Evolutionary conservation across 495 filamentous ascomycete species (phyloP).

Genomic region (Polyplosphaeria fusca): DNA sequence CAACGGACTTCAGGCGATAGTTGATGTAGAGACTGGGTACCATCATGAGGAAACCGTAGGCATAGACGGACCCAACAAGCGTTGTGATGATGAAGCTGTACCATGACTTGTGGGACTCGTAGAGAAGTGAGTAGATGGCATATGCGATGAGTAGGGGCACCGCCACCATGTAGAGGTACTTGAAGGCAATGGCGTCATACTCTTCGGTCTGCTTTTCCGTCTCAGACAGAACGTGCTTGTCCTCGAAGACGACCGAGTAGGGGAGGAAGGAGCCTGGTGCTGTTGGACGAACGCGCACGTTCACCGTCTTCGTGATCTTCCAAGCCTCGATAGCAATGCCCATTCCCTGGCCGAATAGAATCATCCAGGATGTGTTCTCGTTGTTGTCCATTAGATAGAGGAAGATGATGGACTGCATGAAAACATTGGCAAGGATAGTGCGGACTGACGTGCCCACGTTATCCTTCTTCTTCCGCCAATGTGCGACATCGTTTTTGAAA

Average conservation of each 20-base stretch:
- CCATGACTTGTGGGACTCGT: conserved; percentile 97
- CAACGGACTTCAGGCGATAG: conserved; percentile 92
- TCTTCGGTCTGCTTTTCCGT: conserved; percentile 97
- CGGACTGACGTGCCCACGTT: conserved; percentile 92
- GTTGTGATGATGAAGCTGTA: conserved; percentile 91
- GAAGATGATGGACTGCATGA: conserved; percentile 97
- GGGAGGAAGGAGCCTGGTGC: conserved; percentile 68
- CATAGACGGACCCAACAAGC: conserved; percentile 92
- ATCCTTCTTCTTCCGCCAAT: conserved; percentile 99
- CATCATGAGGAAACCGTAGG: conserved; percentile 99
- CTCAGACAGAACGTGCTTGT: conserved; percentile 92
- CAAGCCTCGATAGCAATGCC: conserved; percentile 94
- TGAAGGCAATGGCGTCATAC: conserved; percentile 96
- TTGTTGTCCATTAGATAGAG: conserved; percentile 98
- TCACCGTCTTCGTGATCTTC: conserved; percentile 97
- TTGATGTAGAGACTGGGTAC: conserved; percentile 97
- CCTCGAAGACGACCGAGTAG: conserved; percentile 83
- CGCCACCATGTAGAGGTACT: conserved; percentile 88
- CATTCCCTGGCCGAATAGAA: conserved; percentile 85
- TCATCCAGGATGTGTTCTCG: conserved; percentile 98
- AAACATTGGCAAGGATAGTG: conserved; percentile 93
- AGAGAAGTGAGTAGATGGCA: conserved; percentile 82
- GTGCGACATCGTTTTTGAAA: conserved; percentile 94
- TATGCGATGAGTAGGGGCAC: conserved; percentile 86
- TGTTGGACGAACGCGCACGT: conserved; percentile 76